A percentile compares a stretch with the other conserved stretches of the same genome.
Evolutionary conservation across 345 rosid species (phyloP).

Genomic region (Lumnitzera racemosa): DNA sequence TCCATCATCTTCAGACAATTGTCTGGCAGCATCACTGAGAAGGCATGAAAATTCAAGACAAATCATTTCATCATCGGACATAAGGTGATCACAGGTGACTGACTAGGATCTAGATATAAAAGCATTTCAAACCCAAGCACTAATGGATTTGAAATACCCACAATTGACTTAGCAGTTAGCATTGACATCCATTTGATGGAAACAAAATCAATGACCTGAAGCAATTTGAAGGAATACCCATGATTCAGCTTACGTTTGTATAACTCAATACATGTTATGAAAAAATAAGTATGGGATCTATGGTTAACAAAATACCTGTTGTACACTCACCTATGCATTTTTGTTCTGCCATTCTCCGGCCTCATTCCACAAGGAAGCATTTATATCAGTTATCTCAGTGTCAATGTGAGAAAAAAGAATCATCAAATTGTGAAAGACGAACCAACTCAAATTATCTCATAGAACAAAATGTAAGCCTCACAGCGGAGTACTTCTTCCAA

Average conservation of each 20-base stretch:
- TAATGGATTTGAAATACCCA: too few species aligned
- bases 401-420: conserved; percentile 7
- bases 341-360: conserved; percentile 5
- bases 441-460: conserved; percentile 39
- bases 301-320: conserved; percentile 15
- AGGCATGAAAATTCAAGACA: too few species aligned
- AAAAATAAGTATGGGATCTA: conserved; percentile 10
- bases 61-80: too few species aligned
- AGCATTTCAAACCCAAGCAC: too few species aligned
- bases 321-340: conserved; percentile 26
- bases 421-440: conserved; percentile 1
- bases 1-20: too few species aligned
- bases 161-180: too few species aligned
- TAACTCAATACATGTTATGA: conserved; percentile 11
- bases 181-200: not conserved
- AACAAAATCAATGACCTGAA: not conserved
- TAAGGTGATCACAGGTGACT: too few species aligned
- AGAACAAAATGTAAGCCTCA: conserved; percentile 92
- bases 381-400: conserved; percentile 22
- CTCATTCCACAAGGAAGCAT: conserved; percentile 6
- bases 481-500: conserved; percentile 69
- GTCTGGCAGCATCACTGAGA: too few species aligned
- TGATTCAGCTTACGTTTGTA: conserved; percentile 9
- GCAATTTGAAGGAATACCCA: too few species aligned
- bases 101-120: too few species aligned